Conservation (phyloP, 139 green algal genomes). For the Astrephomene gubernaculifera region DNA sequence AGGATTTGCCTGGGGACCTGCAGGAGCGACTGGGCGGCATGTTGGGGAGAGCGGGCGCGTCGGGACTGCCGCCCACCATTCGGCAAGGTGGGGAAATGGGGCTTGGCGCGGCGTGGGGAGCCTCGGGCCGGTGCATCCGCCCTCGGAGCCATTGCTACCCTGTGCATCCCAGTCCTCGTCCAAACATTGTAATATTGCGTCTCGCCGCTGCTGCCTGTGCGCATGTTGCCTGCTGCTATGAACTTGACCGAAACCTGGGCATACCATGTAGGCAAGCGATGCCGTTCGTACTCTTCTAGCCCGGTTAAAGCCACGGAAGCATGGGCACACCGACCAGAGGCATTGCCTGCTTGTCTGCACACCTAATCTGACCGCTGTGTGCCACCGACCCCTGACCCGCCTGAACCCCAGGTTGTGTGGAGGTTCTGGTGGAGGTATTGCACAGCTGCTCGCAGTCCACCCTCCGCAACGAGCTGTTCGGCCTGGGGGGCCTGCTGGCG, state of each 20-base stretch:
- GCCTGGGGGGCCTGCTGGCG: not conserved
- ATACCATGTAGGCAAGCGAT: too few species aligned
- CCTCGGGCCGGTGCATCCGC: not conserved
- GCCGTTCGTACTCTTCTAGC: too few species aligned
- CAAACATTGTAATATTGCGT: too few species aligned
- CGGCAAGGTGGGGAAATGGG: conserved; percentile 14
- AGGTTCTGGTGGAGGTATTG: conserved; percentile 23
- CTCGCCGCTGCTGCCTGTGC: too few species aligned
- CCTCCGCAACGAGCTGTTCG: not conserved
- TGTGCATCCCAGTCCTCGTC: not conserved
- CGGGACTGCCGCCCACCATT: not conserved
- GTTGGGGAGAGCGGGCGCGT: not conserved
- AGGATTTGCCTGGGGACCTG: not conserved
- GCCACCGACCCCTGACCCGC: too few species aligned
- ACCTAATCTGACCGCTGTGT: too few species aligned
- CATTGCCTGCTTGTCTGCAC: too few species aligned
- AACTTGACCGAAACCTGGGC: too few species aligned
- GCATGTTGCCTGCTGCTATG: too few species aligned
- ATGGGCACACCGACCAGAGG: too few species aligned
- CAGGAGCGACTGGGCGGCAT: not conserved
- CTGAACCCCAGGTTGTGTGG: conserved; percentile 17
- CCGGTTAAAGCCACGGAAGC: too few species aligned
- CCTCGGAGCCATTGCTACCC: not conserved
- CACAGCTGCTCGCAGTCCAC: not conserved
- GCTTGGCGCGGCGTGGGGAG: not conserved